phyloP scores from a whole-genome alignment of 306 rosid genomes.

The Medicago arabica region DNA sequence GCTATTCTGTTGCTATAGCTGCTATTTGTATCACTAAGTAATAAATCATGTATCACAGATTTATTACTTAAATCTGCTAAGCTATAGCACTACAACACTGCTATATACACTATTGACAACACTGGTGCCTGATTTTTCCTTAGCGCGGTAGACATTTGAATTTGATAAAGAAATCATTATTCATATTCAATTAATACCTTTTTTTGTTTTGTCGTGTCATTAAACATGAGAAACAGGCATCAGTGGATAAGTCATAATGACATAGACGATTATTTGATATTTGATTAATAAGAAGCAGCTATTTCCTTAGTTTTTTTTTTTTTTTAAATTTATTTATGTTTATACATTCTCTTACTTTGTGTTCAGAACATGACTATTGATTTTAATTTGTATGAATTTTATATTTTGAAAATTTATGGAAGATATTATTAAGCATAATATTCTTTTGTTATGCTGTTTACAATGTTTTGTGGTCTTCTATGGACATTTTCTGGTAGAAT shows the following conservation, averaged over 20 bases:
- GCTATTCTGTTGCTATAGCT: background rate
- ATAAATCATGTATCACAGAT: background rate
- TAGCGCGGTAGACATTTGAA: background rate
- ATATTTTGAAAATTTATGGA: constrained; percentile 12
- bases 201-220: background rate
- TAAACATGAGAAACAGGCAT: constrained; percentile 20
- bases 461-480: constrained; percentile 23
- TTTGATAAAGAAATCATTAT: constrained; percentile 23
- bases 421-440: constrained; percentile 21
- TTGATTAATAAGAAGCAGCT: constrained; percentile 3
- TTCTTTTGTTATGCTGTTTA: constrained; percentile 39
- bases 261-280: constrained; percentile 22
- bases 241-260: constrained; percentile 7
- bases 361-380: constrained; percentile 7
- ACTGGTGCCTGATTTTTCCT: constrained; percentile 16
- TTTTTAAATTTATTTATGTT: constrained; percentile 24
- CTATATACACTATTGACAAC: background rate
- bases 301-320: constrained; percentile 21
- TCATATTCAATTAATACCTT: constrained; percentile 15
- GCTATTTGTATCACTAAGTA: background rate
- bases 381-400: constrained; percentile 9
- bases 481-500: constrained; percentile 8
- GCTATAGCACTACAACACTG: background rate
- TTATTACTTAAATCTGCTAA: background rate
- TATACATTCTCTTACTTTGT: constrained; percentile 11